Conservation (phyloP, 306 rosid species). For the Spatholobus suberectus region DNA sequence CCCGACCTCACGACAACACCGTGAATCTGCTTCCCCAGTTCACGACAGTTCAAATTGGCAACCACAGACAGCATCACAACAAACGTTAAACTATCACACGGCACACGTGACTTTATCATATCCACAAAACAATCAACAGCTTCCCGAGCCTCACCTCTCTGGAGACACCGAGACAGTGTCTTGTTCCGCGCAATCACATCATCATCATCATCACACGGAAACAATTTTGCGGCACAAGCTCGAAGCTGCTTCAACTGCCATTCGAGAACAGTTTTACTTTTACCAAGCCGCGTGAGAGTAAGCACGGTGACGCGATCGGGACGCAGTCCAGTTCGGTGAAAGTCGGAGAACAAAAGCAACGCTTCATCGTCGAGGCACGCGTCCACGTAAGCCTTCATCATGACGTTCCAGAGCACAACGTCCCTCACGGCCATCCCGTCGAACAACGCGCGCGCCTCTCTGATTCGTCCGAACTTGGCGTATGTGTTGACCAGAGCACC, state of each 20-base stretch:
- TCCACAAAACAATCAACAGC: slow-evolving; percentile 62
- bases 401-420: slow-evolving; percentile 77
- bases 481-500: slow-evolving; percentile 80
- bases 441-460: slow-evolving; percentile 72
- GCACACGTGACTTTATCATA: slow-evolving; percentile 53
- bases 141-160: slow-evolving; percentile 59
- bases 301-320: slow-evolving; percentile 58
- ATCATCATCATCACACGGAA: slow-evolving; percentile 34
- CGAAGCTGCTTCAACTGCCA: slow-evolving; percentile 65
- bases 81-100: slow-evolving; percentile 60
- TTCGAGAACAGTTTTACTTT: slow-evolving; percentile 43
- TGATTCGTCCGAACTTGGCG: slow-evolving; percentile 54
- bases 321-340: slow-evolving; percentile 65
- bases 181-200: slow-evolving; percentile 70
- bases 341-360: slow-evolving; percentile 55
- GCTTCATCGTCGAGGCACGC: slow-evolving; percentile 54
- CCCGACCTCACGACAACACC: slow-evolving; percentile 54
- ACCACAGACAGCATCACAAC: slow-evolving; percentile 60
- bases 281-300: slow-evolving; percentile 52
- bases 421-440: slow-evolving; percentile 73
- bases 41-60: slow-evolving; percentile 46
- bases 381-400: slow-evolving; percentile 77
- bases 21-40: slow-evolving; percentile 74
- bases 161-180: slow-evolving; percentile 54
- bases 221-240: slow-evolving; percentile 65